A percentile compares a stretch with the other conserved stretches of the same genome.
Evolutionary conservation across 306 rosid species (phyloP).

Genomic region (Gynostemma pentaphyllum): DNA sequence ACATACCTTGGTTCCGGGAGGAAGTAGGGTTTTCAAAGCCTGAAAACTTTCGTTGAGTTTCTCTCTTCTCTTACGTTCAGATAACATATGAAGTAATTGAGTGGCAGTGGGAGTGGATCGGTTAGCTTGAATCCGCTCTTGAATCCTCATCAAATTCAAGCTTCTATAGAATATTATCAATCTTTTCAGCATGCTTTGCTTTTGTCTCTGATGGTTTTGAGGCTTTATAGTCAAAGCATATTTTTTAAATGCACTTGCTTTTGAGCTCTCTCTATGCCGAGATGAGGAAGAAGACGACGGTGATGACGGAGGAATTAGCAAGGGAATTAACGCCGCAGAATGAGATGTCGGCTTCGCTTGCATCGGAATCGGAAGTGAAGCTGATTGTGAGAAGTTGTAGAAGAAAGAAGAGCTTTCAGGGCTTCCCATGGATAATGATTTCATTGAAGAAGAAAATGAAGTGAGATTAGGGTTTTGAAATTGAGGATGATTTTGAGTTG

Average conservation of each 20-base stretch:
- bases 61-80: conserved; percentile 7
- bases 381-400: neutral
- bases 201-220: neutral
- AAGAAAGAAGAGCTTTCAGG: conserved; percentile 1
- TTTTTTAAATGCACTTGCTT: neutral
- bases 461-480: neutral
- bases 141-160: neutral
- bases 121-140: neutral
- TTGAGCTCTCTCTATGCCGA: neutral
- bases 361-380: neutral
- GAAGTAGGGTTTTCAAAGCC: conserved; percentile 8
- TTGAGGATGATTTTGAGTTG: neutral
- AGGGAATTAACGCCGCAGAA: neutral
- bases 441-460: neutral
- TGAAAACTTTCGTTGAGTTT: conserved; percentile 9
- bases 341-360: neutral
- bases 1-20: conserved; percentile 8
- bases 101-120: neutral
- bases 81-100: conserved; percentile 7
- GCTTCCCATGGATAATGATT: neutral
- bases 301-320: neutral
- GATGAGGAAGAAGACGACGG: neutral
- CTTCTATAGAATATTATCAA: neutral
- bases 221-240: neutral
- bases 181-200: conserved; percentile 5